Evolutionary conservation across 2,329 filamentous ascomycete species (phyloP), one percentile per base, ranked within the genome.

Genomic region (Zymoseptoria pseudotritici): DNA sequence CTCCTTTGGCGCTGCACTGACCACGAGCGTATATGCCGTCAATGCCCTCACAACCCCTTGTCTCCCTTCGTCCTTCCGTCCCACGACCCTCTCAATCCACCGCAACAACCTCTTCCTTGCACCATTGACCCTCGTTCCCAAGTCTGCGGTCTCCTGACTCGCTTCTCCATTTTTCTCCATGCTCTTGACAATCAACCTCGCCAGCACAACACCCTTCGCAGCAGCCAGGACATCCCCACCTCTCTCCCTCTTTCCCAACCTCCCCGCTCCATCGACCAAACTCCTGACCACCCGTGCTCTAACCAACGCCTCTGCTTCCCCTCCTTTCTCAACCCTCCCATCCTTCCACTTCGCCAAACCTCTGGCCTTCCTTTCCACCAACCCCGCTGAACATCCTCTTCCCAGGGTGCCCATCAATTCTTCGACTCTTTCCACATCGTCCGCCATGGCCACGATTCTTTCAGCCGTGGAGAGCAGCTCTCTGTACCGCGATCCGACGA

Each of bases 391-490:
- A 75, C 93, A 97, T 59, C 84, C 83, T 50, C 83, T 83, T 53
- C 90, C 90, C 77, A 96, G 87, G 61, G 81, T 80, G 17, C 83
- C 83, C 56, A 97, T 80, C 46, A 86, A 83, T 4, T 80, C 78
- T 74, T 96, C 91, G 17, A 91, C 87, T 11, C 80, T 77, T 62
- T 87, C 83, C 77, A 94, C 93, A 71, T 93, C 86, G 49, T 76
- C 76, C 66, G 90, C 88, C 90, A 97, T 96, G 62, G 86, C 83
- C 58, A 97, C 88, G 66, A 97, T 97, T n/a, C 87, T 87, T 76
- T 97, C 92, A 58, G 93, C 93, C 0, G 93, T 97, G 56, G 90
- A 90, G 24, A 97, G 85, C 8, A 97, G 85, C 69, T 94, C 90
- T 66, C 93, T 89, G 75, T 97, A 97, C 70, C 84, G 83, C 67